Evolutionary conservation across 2,329 filamentous ascomycete genomes (phyloP).

Genomic region (Monosporascus sp.): DNA sequence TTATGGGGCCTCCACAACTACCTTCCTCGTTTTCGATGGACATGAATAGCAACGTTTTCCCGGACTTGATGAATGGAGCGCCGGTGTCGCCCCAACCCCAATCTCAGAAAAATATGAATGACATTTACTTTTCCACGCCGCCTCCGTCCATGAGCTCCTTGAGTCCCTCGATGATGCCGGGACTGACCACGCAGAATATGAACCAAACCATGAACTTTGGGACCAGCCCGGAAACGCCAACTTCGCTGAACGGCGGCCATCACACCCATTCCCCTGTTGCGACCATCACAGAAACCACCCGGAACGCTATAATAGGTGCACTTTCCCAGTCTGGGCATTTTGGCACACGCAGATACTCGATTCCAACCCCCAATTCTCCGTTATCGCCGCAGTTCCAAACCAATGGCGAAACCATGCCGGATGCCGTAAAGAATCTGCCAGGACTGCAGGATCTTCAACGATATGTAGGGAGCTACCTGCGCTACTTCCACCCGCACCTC

Average conservation of each 20-base stretch:
- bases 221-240: conserved; percentile 65
- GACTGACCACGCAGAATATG: conserved; percentile 55
- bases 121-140: conserved; percentile 74
- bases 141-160: conserved; percentile 68
- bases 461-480: conserved; percentile 84
- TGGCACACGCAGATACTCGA: conserved; percentile 60
- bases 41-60: conserved; percentile 67
- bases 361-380: conserved; percentile 50
- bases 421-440: conserved; percentile 59
- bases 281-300: conserved; percentile 61
- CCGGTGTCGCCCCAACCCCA: conserved; percentile 75
- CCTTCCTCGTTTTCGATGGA: conserved; percentile 70
- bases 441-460: conserved; percentile 82
- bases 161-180: conserved; percentile 66
- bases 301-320: conserved; percentile 55
- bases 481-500: conserved; percentile 88
- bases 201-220: conserved; percentile 62
- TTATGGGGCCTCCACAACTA: conserved; percentile 65
- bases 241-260: conserved; percentile 63
- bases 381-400: conserved; percentile 47
- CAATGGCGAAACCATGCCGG: conserved; percentile 43
- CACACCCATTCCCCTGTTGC: conserved; percentile 54
- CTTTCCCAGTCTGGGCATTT: conserved; percentile 53
- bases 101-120: conserved; percentile 63
- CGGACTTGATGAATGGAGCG: conserved; percentile 66